Conservation (phyloP, 108 stramenopile species). For the Nannochloropsis gaditana region DNA sequence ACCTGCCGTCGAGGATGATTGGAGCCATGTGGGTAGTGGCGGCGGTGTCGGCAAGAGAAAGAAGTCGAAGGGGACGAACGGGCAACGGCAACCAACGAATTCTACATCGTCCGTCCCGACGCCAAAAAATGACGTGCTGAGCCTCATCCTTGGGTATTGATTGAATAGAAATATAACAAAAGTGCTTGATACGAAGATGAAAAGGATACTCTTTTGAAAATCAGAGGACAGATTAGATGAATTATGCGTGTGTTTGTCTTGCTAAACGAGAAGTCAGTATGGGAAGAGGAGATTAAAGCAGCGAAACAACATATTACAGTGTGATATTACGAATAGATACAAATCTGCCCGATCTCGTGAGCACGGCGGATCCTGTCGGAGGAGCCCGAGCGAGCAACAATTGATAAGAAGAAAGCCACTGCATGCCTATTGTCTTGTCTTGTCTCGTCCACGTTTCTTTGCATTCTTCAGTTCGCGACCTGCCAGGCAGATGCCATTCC, state of each 20-base stretch:
- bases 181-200: neutral
- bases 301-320: neutral
- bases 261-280: neutral
- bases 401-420: neutral
- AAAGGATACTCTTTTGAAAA: neutral
- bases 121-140: neutral
- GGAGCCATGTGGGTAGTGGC: neutral
- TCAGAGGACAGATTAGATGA: neutral
- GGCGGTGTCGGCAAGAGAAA: slow-evolving; percentile 8
- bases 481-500: neutral
- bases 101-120: neutral
- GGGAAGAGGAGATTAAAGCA: neutral
- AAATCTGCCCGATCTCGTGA: neutral
- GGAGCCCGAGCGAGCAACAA: neutral
- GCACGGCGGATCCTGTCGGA: neutral
- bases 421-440: neutral
- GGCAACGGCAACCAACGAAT: neutral
- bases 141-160: neutral
- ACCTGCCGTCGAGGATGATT: neutral
- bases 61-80: neutral
- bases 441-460: neutral
- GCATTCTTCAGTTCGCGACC: neutral
- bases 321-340: neutral
- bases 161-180: neutral
- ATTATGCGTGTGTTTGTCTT: neutral